Conservation (phyloP, 1,284 basidiomycete genomes). For the Apiotrichum sp. region DNA sequence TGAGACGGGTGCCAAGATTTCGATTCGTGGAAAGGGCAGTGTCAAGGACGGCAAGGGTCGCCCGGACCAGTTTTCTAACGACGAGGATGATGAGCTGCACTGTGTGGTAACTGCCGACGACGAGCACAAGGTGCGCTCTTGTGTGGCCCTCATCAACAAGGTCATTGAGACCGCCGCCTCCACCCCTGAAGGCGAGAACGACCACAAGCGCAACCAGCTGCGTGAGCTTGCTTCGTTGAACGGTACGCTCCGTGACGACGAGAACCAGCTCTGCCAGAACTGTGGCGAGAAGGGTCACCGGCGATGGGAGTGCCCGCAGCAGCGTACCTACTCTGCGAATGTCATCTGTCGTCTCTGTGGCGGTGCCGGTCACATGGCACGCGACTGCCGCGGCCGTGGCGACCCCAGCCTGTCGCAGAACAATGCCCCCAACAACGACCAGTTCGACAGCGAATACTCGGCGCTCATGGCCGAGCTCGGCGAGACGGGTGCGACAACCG, state of each 20-base stretch:
- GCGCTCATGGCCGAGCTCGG: slow-evolving; percentile 97
- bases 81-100: slow-evolving; percentile 98
- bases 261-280: slow-evolving; percentile 98
- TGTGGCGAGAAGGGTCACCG: slow-evolving; percentile 79
- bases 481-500: slow-evolving; percentile 56
- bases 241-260: slow-evolving; percentile 97
- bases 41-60: slow-evolving; percentile 98
- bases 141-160: slow-evolving; percentile 91
- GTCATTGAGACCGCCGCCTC: slow-evolving; percentile 99
- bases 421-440: slow-evolving; percentile 28
- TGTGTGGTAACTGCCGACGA: slow-evolving; percentile 92
- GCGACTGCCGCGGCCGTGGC: slow-evolving; percentile 71
- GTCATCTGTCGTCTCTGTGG: slow-evolving; percentile 96
- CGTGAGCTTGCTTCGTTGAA: slow-evolving; percentile 96
- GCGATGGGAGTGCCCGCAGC: slow-evolving; percentile 95
- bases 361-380: slow-evolving; percentile 90
- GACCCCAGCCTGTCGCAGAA: slow-evolving; percentile 47
- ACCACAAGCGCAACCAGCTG: slow-evolving; percentile 98
- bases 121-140: slow-evolving; percentile 82
- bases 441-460: slow-evolving; percentile 94
- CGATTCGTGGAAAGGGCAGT: slow-evolving; percentile 95
- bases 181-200: slow-evolving; percentile 97
- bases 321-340: slow-evolving; percentile 93
- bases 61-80: slow-evolving; percentile 84
- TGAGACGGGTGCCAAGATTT: slow-evolving; percentile 96